Evolutionary conservation across 352 stramenopile species (phyloP).

Genomic region (Phytophthora citrophthora): DNA sequence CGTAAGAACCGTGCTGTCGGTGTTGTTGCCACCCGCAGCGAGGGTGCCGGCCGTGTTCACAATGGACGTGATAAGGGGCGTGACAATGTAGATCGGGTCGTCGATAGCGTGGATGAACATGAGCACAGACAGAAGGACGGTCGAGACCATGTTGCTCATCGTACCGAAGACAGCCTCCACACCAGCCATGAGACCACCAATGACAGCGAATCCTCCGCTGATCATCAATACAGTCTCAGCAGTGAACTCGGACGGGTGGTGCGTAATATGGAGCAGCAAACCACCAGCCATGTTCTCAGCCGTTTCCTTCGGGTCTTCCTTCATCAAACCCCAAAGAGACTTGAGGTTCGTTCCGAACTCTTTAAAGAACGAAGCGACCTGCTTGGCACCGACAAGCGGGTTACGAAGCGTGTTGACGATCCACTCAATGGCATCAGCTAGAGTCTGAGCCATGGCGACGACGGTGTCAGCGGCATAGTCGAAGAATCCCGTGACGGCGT

Average conservation of each 20-base stretch:
- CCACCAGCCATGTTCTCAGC: constrained; percentile 14
- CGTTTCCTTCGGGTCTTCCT: constrained; percentile 22
- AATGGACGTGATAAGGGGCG: constrained; percentile 20
- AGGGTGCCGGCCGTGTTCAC: constrained; percentile 16
- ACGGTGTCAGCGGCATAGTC: constrained; percentile 18
- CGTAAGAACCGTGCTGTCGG: constrained; percentile 1
- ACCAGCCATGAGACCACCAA: constrained; percentile 20
- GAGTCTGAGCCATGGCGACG: constrained; percentile 5
- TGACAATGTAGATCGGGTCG: constrained; percentile 25
- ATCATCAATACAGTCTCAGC: constrained; percentile 21
- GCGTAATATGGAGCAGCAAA: background rate
- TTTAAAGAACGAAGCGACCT: constrained; percentile 14
- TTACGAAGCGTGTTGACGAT: constrained; percentile 22
- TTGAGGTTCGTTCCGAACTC: constrained; percentile 25
- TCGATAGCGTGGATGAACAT: constrained; percentile 25
- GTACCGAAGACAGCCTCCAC: constrained; percentile 16
- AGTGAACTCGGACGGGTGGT: constrained; percentile 21
- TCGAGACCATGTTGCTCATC: constrained; percentile 19
- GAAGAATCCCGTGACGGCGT: background rate
- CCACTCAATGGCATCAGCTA: constrained; percentile 20
- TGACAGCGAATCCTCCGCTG: constrained; percentile 14
- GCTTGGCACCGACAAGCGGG: constrained; percentile 12
- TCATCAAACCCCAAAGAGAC: constrained; percentile 19
- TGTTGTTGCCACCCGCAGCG: constrained; percentile 4
- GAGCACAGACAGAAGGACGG: constrained; percentile 13